phyloP scores from a whole-genome alignment of 1,139 yeast species.

The Pichiaceae sp. region DNA sequence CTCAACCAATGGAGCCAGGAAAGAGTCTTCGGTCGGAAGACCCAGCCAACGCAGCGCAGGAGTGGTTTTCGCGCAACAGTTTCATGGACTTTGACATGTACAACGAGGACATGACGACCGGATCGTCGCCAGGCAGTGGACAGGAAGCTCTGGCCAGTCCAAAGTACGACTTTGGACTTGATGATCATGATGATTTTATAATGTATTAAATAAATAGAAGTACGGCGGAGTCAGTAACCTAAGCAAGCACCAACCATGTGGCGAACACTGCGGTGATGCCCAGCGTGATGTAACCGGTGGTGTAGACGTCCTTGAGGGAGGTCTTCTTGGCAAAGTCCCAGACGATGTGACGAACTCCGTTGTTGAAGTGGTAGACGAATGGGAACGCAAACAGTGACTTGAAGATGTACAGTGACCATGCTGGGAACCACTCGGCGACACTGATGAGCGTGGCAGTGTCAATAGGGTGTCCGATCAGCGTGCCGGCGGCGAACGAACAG shows the following conservation, averaged over 20 bases:
- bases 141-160: slow-evolving; percentile 6
- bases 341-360: slow-evolving; percentile 85
- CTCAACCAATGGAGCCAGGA: background rate
- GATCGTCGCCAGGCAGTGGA: background rate
- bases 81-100: slow-evolving; percentile 13
- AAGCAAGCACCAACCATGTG: slow-evolving; percentile 41
- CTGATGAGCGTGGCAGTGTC: slow-evolving; percentile 56
- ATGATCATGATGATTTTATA: slow-evolving; percentile 20
- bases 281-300: slow-evolving; percentile 81
- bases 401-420: slow-evolving; percentile 47
- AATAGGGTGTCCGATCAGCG: slow-evolving; percentile 54
- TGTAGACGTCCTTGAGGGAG: slow-evolving; percentile 78
- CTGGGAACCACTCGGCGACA: slow-evolving; percentile 52
- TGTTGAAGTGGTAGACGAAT: slow-evolving; percentile 76
- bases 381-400: slow-evolving; percentile 75
- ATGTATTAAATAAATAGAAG: slow-evolving; percentile 10
- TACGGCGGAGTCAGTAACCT: background rate
- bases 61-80: slow-evolving; percentile 13
- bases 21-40: background rate
- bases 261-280: slow-evolving; percentile 66
- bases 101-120: slow-evolving; percentile 10
- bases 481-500: slow-evolving; percentile 63
- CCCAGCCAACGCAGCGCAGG: slow-evolving; percentile 4
- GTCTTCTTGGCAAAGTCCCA: slow-evolving; percentile 87
- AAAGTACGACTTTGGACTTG: slow-evolving; percentile 15